phyloP scores from a whole-genome alignment of 345 rosid species.

The Rhodamnia rubescens region DNA sequence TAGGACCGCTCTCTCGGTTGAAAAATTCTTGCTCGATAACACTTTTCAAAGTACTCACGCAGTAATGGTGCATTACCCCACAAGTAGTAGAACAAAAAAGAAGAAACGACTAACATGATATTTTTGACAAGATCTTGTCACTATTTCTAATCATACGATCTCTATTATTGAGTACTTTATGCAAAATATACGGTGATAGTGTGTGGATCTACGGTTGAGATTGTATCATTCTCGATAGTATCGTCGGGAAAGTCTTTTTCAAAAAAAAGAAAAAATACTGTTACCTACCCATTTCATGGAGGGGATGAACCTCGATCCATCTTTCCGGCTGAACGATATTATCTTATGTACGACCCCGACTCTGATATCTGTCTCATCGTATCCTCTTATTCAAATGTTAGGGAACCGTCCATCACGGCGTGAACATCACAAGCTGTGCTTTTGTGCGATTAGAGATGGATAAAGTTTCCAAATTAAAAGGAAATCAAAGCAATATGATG shows the following conservation, averaged over 20 bases:
- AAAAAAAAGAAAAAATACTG: neutral
- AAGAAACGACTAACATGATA: too few species aligned
- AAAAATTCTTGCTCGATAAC: neutral
- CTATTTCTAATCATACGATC: too few species aligned
- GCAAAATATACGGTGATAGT: too few species aligned
- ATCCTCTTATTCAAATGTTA: neutral
- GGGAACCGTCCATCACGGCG: neutral
- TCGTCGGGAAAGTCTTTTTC: too few species aligned
- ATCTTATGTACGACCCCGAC: neutral
- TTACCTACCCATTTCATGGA: neutral
- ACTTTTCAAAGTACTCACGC: neutral
- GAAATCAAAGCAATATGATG: neutral
- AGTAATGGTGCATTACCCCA: neutral
- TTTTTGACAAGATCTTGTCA: too few species aligned
- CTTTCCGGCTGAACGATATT: neutral
- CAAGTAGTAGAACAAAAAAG: neutral
- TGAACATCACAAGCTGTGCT: neutral
- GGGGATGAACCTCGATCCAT: neutral
- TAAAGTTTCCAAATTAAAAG: neutral
- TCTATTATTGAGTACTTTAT: too few species aligned
- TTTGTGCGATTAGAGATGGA: neutral
- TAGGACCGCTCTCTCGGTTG: neutral
- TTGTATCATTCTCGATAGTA: too few species aligned
- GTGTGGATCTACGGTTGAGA: too few species aligned
- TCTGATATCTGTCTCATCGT: neutral